phyloP scores from a whole-genome alignment of 257 asterid species.

The Solanum acaule region DNA sequence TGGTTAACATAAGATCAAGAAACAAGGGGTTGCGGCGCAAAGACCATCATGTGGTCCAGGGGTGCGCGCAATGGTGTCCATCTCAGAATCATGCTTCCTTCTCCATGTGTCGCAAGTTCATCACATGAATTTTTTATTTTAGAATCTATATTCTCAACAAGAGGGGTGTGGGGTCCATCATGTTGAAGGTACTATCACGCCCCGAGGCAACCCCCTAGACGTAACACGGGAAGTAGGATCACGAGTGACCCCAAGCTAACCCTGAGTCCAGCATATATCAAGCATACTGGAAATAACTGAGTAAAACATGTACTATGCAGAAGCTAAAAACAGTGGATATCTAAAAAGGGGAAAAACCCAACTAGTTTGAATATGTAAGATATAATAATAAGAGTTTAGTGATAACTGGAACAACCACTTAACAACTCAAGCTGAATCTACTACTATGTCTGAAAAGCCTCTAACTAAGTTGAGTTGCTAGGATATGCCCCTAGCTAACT shows the following conservation, averaged over 20 bases:
- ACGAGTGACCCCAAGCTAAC: not conserved
- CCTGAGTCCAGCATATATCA: not conserved
- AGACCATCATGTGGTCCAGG: not conserved
- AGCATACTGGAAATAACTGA: not conserved
- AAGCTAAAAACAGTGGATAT: not conserved
- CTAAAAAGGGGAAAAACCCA: not conserved
- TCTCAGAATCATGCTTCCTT: not conserved
- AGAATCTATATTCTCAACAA: not conserved
- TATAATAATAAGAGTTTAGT: not conserved
- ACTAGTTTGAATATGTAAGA: not conserved
- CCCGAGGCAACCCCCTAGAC: not conserved
- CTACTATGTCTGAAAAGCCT: not conserved
- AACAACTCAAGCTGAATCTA: not conserved
- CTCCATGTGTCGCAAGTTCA: not conserved
- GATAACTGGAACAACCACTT: not conserved
- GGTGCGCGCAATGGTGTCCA: not conserved
- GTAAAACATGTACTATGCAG: not conserved
- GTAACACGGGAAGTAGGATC: not conserved
- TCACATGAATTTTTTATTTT: not conserved
- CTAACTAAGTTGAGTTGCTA: not conserved
- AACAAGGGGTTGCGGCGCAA: too few relatives aligned
- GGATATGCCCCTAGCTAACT: not conserved
- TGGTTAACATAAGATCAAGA: too few relatives aligned
- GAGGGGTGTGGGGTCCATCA: not conserved
- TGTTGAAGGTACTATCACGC: not conserved